These are phyloP conservation scores for Mucuna pruriens DNA, from an alignment of 306 rosid species.

Conservation along the genomic window DNA sequence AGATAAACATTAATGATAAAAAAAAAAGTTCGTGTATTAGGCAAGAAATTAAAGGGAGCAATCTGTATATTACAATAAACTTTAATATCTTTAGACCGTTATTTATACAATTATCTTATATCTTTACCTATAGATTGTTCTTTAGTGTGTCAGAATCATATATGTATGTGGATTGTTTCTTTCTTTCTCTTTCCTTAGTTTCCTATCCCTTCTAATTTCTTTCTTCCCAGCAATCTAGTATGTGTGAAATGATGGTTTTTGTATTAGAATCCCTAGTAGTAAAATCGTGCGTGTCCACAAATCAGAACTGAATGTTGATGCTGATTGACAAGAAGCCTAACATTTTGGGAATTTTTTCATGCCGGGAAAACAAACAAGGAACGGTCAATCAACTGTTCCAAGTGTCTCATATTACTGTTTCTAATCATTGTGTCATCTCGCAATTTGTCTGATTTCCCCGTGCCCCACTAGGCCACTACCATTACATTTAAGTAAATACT, in stretches of 20 bases:
- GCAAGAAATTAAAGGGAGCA: background rate
- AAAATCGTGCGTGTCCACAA: conserved; percentile 1
- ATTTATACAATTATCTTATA: background rate
- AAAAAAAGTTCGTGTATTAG: background rate
- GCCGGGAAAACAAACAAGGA: conserved; percentile 30
- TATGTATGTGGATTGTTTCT: background rate
- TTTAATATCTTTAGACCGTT: background rate
- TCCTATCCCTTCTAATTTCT: background rate
- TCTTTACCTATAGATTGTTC: no score
- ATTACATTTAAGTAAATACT: background rate
- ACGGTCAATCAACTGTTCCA: conserved; percentile 24
- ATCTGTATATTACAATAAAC: background rate
- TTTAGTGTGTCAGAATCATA: no score
- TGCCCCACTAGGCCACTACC: background rate
- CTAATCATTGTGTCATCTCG: conserved; percentile 16
- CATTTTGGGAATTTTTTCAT: conserved; percentile 5
- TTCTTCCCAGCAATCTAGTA: background rate
- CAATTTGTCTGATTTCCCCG: background rate
- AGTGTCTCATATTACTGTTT: conserved; percentile 21
- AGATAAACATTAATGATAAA: background rate
- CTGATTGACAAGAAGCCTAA: conserved; percentile 32
- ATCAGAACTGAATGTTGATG: conserved; percentile 4
- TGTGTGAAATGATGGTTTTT: background rate
- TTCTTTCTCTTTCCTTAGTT: background rate
- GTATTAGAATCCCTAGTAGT: background rate